A percentile compares a stretch with the other conserved stretches of the same genome.
These are phyloP conservation scores for Ambrosia trifida DNA, from an alignment of 129 eudicot genomes.

Conservation along the genomic window DNA sequence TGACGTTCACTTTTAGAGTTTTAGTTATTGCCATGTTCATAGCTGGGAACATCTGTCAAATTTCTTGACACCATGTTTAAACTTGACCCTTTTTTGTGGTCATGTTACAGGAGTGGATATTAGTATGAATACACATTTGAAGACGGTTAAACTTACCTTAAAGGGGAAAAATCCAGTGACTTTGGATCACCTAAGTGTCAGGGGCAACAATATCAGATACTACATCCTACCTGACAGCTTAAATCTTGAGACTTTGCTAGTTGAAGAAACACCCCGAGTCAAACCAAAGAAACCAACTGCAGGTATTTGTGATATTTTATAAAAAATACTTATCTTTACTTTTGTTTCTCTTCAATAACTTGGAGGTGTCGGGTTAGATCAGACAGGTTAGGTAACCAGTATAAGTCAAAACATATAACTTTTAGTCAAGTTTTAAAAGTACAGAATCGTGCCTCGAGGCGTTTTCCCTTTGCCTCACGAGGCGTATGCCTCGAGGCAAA, in stretches of 20 bases:
- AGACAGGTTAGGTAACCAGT: not conserved
- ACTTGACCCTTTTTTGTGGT: not conserved
- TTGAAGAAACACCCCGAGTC: constrained; percentile 92
- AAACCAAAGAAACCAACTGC: constrained; percentile 98
- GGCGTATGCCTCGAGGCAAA: too few relatives aligned
- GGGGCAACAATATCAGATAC: constrained; percentile 92
- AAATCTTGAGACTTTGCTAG: constrained; percentile 87
- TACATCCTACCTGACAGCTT: constrained; percentile 95
- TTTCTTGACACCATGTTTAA: not conserved
- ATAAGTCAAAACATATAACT: not conserved
- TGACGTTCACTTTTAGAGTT: not conserved
- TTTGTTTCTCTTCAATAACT: not conserved
- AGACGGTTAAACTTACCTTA: constrained; percentile 84
- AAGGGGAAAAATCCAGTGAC: constrained; percentile 93
- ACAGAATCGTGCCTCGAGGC: too few relatives aligned
- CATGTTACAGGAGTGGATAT: constrained; percentile 76
- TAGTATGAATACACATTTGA: constrained; percentile 93
- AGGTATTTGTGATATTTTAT: constrained; percentile 40
- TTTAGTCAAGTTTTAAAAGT: too few relatives aligned
- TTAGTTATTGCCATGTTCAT: not conserved
- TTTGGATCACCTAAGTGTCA: constrained; percentile 88
- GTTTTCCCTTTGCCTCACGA: too few relatives aligned
- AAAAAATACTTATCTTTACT: not conserved
- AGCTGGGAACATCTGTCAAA: constrained; percentile 9
- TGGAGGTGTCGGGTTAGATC: not conserved